phyloP scores from a whole-genome alignment of 2,329 filamentous ascomycete species.

The Scleromitrula shiraiana region DNA sequence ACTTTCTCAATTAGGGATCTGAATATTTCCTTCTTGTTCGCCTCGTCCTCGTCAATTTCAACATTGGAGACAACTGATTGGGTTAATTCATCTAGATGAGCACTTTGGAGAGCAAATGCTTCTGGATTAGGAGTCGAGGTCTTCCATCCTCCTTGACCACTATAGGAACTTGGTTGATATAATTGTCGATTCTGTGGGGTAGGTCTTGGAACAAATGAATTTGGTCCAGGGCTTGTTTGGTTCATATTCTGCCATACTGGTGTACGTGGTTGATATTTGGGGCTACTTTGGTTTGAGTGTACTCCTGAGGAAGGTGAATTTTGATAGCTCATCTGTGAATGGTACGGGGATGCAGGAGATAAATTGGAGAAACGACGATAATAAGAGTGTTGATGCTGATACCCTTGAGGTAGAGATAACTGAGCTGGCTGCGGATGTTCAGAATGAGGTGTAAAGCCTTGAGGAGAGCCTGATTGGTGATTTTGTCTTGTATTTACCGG shows the following conservation, averaged over 20 bases:
- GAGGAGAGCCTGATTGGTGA: slow-evolving; percentile 28
- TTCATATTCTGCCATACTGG: slow-evolving; percentile 7
- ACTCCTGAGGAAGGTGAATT: slow-evolving; percentile 28
- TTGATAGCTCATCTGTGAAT: slow-evolving; percentile 13
- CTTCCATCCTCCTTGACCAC: slow-evolving; percentile 14
- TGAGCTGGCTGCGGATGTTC: slow-evolving; percentile 10
- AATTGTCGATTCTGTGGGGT: slow-evolving; percentile 25
- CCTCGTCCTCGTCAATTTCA: slow-evolving; percentile 56
- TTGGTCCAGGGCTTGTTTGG: not conserved
- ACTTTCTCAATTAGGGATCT: slow-evolving; percentile 55
- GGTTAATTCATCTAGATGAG: slow-evolving; percentile 43
- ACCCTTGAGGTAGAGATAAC: slow-evolving; percentile 11
- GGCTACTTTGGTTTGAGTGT: slow-evolving; percentile 13
- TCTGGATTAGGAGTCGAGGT: slow-evolving; percentile 27
- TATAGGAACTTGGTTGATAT: slow-evolving; percentile 21
- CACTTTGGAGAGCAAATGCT: slow-evolving; percentile 41
- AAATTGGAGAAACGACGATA: slow-evolving; percentile 16
- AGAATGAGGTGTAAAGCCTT: slow-evolving; percentile 11
- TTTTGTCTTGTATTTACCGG: slow-evolving; percentile 40
- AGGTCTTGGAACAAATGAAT: slow-evolving; percentile 9
- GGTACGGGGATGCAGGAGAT: slow-evolving; percentile 17
- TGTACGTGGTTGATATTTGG: slow-evolving; percentile 9
- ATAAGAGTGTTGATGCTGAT: slow-evolving; percentile 15
- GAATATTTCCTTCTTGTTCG: slow-evolving; percentile 64
- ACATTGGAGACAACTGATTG: slow-evolving; percentile 22